A percentile compares a stretch with the other conserved stretches of the same genome.
phyloP scores from a whole-genome alignment of 2,329 filamentous ascomycete genomes.

The Coniochaeta sp. region DNA sequence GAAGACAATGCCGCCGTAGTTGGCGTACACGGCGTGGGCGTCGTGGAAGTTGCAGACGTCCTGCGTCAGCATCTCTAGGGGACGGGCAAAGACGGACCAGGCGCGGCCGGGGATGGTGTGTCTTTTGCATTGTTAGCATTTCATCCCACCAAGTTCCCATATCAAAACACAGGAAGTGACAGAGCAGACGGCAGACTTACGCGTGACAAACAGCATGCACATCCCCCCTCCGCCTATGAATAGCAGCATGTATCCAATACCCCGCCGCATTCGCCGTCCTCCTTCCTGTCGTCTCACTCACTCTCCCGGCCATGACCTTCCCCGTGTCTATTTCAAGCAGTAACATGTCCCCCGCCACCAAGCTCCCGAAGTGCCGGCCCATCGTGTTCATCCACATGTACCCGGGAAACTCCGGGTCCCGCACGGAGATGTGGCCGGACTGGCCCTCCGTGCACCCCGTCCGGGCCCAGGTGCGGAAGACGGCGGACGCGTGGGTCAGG shows the following conservation, averaged over 20 bases:
- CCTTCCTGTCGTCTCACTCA: conserved; percentile 7
- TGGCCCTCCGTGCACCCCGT: background rate
- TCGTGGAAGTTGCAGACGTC: conserved; percentile 60
- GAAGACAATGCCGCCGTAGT: conserved; percentile 50
- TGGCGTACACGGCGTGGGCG: conserved; percentile 51
- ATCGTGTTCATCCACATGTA: conserved; percentile 57
- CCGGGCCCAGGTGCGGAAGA: background rate
- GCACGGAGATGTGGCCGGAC: conserved; percentile 44
- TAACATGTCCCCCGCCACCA: conserved; percentile 63
- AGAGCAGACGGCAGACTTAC: conserved; percentile 21
- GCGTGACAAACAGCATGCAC: too few relatives aligned
- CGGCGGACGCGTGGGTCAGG: conserved; percentile 49
- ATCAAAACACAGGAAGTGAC: background rate
- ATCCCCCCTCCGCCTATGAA: background rate
- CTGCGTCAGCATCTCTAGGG: conserved; percentile 65
- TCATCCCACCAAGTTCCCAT: too few relatives aligned
- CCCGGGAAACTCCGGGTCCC: conserved; percentile 51
- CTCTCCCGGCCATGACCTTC: conserved; percentile 52
- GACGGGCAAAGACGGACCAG: conserved; percentile 57
- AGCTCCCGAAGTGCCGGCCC: conserved; percentile 58
- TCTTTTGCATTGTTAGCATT: too few relatives aligned
- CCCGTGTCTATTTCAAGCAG: conserved; percentile 50
- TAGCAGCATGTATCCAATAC: background rate
- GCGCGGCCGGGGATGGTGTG: conserved; percentile 53
- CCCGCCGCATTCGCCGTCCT: background rate